phyloP scores from a whole-genome alignment of 176 grass and related monocot species.

The Olyra latifolia region DNA sequence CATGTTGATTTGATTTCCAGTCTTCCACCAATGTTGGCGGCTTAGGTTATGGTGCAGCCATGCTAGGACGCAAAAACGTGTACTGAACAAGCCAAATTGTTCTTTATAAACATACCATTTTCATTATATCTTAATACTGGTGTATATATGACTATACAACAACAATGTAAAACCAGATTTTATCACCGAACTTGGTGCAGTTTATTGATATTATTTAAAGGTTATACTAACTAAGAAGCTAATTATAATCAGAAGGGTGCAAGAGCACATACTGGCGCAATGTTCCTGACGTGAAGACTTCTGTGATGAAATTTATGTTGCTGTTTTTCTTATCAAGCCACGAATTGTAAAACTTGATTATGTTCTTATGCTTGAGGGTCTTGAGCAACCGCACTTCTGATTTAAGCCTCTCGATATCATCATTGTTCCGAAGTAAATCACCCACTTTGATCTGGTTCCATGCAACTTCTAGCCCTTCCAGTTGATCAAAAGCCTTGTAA shows the following conservation, averaged over 20 bases:
- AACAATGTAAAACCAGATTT: neutral
- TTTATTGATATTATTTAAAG: neutral
- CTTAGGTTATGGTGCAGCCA: neutral
- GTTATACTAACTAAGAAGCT: neutral
- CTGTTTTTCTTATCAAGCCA: constrained; percentile 68
- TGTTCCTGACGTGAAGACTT: constrained; percentile 83
- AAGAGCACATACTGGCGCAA: constrained; percentile 60
- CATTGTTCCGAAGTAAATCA: constrained; percentile 54
- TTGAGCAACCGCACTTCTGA: constrained; percentile 80
- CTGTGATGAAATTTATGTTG: constrained; percentile 78
- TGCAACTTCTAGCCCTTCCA: constrained; percentile 84
- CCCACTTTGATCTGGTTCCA: constrained; percentile 81
- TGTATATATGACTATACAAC: neutral
- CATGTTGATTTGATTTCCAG: constrained; percentile 1
- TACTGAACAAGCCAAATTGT: neutral
- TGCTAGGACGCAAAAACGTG: neutral
- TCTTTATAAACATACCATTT: neutral
- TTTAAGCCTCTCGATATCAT: constrained; percentile 67
- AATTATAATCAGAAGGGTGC: neutral
- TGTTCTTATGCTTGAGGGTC: constrained; percentile 81
- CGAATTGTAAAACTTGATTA: constrained; percentile 85
- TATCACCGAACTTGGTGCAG: neutral
- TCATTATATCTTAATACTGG: neutral
- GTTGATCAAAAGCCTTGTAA: constrained; percentile 81
- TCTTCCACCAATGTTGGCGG: neutral